Base-by-base conservation (phyloP, 768 basidiomycete genomes). In the Termitomyces sp. region DNA sequence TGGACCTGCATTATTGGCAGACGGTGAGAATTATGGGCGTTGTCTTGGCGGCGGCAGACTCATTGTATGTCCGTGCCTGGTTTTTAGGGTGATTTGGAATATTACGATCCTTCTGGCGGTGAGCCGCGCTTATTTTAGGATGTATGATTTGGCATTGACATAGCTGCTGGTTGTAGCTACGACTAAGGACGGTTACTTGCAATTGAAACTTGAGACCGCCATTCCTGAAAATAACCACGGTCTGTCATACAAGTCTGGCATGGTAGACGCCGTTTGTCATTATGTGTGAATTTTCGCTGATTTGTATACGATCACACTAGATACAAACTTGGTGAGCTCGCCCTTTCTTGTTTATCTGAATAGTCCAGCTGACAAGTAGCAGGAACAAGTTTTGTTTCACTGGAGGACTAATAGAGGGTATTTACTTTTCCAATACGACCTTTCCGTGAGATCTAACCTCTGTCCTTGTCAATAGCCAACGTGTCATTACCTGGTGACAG, bases 361-460 rank as follows among this genome's bases (percentile, higher is more conserved):
- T 12, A 11, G 15, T 7, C 16, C 13, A 49, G 9, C 41, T 58
- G 11, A 7, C 20, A 22, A 27, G 37, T 48, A 48, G 11, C 50
- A 76, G 78, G 78, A 78, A 78, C 58, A 79, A 79, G 72, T 85
- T 95, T 63, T 93, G 89, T 70, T 92, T 93, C 68, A 90, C 89
- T 11, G 88, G 88, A 6, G 91, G 91, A 44, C 70, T 89, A 52
- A 78, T 91, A 54, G 89, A 78, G 69, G 69, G 75, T 74, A 46
- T 37, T 51, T 55, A 33, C 31, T 33, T 74, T 48, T 68, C 8
- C 41, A 64, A 24, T 9, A 42, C 30, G 4, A 3, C 61, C 30
- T 30, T 36, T 36, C 15, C 47, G n/a, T 22, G 22, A 27, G 12
- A 37, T 30, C 52, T 54, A 12, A 42, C 31, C 1, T 24, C 15